Evolutionary conservation across 306 rosid genomes (phyloP).

Genomic region (Sechiopsis laciniata): DNA sequence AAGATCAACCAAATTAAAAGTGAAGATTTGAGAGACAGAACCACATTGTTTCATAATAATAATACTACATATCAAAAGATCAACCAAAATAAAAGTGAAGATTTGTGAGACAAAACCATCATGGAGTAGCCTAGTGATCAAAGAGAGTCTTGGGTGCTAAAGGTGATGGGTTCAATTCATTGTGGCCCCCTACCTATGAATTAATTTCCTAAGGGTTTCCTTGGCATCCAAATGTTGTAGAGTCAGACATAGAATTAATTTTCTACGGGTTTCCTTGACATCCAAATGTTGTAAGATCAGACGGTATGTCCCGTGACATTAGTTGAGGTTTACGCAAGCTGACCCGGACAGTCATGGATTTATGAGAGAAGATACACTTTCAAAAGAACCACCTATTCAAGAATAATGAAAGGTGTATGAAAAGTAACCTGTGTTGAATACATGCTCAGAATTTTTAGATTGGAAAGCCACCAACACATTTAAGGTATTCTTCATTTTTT

Average conservation of each 20-base stretch:
- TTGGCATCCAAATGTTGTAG: too few relatives aligned
- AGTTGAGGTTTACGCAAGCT: too few relatives aligned
- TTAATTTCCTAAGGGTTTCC: too few relatives aligned
- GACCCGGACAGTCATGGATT: too few relatives aligned
- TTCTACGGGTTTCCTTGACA: too few relatives aligned
- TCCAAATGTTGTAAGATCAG: too few relatives aligned
- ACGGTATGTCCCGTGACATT: too few relatives aligned
- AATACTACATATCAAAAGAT: conserved; percentile 4
- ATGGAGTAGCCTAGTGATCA: too few relatives aligned
- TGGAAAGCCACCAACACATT: conserved; percentile 67
- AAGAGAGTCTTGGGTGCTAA: too few relatives aligned
- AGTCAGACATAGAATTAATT: too few relatives aligned
- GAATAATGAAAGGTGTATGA: background rate
- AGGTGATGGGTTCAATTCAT: too few relatives aligned
- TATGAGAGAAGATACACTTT: background rate
- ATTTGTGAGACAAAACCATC: background rate
- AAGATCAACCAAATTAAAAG: conserved; percentile 11
- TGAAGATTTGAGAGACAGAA: background rate
- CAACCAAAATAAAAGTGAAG: conserved; percentile 4
- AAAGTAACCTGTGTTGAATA: conserved; percentile 70
- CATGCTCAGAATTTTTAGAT: conserved; percentile 70
- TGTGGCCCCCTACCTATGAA: too few relatives aligned
- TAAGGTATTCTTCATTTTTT: conserved; percentile 45
- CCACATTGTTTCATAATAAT: background rate
- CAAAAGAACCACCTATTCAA: conserved; percentile 3